phyloP scores from a whole-genome alignment of 768 basidiomycete genomes.

The Lactifluus subvellereus region DNA sequence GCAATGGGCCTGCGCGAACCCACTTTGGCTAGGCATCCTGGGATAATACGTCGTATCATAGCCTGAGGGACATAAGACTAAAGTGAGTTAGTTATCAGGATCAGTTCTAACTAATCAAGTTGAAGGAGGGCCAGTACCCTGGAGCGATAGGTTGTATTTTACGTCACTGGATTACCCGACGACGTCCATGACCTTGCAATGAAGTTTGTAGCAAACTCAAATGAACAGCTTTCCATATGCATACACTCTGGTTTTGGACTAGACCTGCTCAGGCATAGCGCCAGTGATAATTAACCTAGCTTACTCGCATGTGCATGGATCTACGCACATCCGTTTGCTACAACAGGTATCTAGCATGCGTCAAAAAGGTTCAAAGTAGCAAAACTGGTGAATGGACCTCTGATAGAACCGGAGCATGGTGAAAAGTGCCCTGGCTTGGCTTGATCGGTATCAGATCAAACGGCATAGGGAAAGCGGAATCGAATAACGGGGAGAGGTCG shows the following conservation, averaged over 20 bases:
- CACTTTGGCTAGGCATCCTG: too few relatives aligned
- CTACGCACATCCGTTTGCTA: neutral
- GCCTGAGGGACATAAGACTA: too few relatives aligned
- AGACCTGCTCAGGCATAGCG: slow-evolving; percentile 1
- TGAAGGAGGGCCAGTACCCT: too few relatives aligned
- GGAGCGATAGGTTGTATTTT: too few relatives aligned
- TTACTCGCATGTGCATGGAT: neutral
- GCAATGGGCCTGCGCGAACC: too few relatives aligned
- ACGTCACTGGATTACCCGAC: too few relatives aligned
- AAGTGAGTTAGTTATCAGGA: too few relatives aligned
- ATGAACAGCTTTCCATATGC: neutral
- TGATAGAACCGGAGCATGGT: neutral
- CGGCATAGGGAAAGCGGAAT: neutral
- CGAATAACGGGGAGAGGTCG: neutral
- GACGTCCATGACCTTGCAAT: too few relatives aligned
- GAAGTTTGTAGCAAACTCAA: neutral
- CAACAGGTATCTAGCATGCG: neutral
- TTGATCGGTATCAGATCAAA: neutral
- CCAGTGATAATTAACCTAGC: neutral
- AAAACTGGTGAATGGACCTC: neutral
- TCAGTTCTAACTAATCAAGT: too few relatives aligned
- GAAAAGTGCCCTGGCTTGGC: neutral
- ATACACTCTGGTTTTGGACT: neutral
- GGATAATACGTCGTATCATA: too few relatives aligned
- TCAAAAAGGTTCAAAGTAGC: neutral